Evolutionary conservation across 192 early-diverging fungal species (phyloP), one percentile per base, ranked within the genome.

Genomic region (Phlyctochytrium planicorne): DNA sequence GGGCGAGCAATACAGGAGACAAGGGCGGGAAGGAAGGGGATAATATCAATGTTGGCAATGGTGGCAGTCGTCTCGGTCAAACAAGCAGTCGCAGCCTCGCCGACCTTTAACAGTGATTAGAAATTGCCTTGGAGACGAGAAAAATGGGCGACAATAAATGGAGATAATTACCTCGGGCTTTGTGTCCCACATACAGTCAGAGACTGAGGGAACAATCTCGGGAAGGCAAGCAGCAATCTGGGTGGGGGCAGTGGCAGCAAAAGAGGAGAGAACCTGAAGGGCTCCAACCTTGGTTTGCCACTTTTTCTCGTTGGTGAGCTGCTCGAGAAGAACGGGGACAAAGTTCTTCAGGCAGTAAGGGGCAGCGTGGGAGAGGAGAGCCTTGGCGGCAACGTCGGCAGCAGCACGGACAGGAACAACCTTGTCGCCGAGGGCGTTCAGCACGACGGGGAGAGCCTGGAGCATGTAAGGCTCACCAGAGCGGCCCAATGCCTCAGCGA

Each of bases 111-210:
- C 72, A 85, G 83, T n/a, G n/a, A 47, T 47, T 47, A 20, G 64
- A 78, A 81, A 63, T 87, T 83, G 77, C 77, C 79, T 77, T 80
- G 80, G 37, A 73, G 74, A 63, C 82, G 77, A 53, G 78, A 82
- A 68, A 12, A 30, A 29, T 29, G 20, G 53, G 53, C 53, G 20
- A 29, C 2, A n/a, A 24, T 23, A 23, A 35, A 30, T 30, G 10
- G 16, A 24, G 2, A 29, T 2, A 68, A 74, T 74, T 63, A 89
- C 87, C 69, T 90, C 88, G 52, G 87, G 80, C 80, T 92, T 92
- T 63, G 90, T 90, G 78, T 91, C 91, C 86, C 89, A 90, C 84
- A 93, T 90, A 61, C 81, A 81, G 66, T 89, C 85, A 53, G 86
- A 89, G 69, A 93, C 82, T 60, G 80, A 78, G 52, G 90, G 90